Evolutionary conservation across 306 rosid genomes (phyloP), one percentile per base, ranked within the genome.

Genomic region (Castanopsis chinensis): DNA sequence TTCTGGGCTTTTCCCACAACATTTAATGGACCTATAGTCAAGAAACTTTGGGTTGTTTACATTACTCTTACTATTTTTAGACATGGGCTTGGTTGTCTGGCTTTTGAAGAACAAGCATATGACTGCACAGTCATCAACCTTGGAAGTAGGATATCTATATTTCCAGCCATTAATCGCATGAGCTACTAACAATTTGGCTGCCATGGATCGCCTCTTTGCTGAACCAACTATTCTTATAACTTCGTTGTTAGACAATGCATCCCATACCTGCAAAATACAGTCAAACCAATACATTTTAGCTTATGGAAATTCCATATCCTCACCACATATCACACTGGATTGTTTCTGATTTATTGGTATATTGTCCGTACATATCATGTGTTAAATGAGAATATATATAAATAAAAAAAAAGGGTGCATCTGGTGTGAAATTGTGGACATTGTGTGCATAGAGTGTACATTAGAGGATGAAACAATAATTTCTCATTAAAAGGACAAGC

Each of bases 141-240:
- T 84, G 9, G 93, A 83, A 14, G 89, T 77, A 3, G 98, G 97
- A 77, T 81, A 93, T 69, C 86, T 88, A 8, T 71, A 54, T 54
- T 59, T 82, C 99, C 98, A 96, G 9, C 92, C 91, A 71, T 76
- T 57, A 11, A 89, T 90, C 0, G 99, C 99, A 12, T 84, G 82
- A 45, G 84, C 86, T 5, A 91, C 93, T 30, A 96, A 43, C 82
- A 85, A 59, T 61, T 84, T 90, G 1, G 99, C 96, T 19, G 97
- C 98, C 5, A n/a, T 37, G 19, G 90, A 87, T 78, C 87, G 84
- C 73, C 63, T 89, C 85, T 78, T 88, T 64, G 92, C 88, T 17
- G 97, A 88, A 64, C 92, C 92, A 57, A 96, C 96, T 80, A 91
- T 90, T 77, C 78, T 83, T 73, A 96, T 73, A 17, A 89, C 99